Evolutionary conservation across 2,329 filamentous ascomycete genomes (phyloP), one percentile per base, ranked within the genome.

Genomic region (Pseudogymnoascus sp.): DNA sequence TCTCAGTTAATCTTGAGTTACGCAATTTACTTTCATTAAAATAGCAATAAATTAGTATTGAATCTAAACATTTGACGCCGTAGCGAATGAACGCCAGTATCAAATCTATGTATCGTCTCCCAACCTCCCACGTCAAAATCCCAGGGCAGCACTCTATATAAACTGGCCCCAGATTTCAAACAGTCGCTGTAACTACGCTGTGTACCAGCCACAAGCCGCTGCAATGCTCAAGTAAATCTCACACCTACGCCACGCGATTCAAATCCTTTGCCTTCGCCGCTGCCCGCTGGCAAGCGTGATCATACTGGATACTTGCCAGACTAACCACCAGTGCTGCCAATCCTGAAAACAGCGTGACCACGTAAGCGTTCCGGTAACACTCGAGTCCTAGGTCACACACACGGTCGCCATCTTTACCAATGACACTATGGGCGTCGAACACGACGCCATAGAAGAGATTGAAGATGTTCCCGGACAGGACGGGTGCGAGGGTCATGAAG

Each of bases 361-460:
- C 83, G 73, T 97, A 97, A 1, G 93, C 93, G 2, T 84, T 79
- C 31, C 84, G 82, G 76, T 97, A 97, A 75, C 93, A 97, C 18
- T 82, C 79, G 9, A 93, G 75, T 0, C 95, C 95, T 25, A 93
- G 85, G 18, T 82, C 80, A 72, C 95, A 97, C 18, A 86, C 83
- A 31, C 88, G 82, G 68, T 91, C 86, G 18, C 91, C 91, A 43
- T 85, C 82, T 0, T 83, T 80, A 18, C 84, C 82, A 8, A 91
- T 77, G 36, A 87, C 76, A 21, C 88, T 93, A 74, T 97, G 92
- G 7, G 78, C 77, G 73, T 99, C 95, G 69, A 91, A 96, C 0
- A 96, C 86, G 14, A 75, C 77, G 59, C 95, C 95, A 73, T 97
- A 99, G 64, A 95, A 86, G 1, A 97, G 77, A 73, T 97, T 99